These are phyloP conservation scores for Sclerotinia sclerotiorum DNA, from an alignment of 2,329 filamentous ascomycete species.

Conservation along the genomic window DNA sequence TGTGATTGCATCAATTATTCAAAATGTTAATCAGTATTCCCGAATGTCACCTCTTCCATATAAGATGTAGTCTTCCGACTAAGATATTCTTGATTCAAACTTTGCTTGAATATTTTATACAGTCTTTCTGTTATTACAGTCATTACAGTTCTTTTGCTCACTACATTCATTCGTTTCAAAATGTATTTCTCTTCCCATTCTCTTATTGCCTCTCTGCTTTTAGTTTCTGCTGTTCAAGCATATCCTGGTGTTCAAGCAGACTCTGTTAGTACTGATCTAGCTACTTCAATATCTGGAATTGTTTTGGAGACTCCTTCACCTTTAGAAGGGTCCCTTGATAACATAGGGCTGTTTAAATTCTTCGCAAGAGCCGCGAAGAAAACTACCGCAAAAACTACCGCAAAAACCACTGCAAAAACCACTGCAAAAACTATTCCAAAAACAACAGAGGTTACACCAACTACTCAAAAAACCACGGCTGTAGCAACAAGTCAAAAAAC, in stretches of 20 bases:
- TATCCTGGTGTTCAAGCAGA: constrained; percentile 9
- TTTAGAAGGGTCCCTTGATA: not conserved
- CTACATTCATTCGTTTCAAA: constrained; percentile 2
- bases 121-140: constrained; percentile 7
- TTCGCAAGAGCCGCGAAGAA: constrained; percentile 18
- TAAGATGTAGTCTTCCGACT: not conserved
- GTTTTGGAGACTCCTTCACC: not conserved
- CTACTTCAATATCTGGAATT: not conserved
- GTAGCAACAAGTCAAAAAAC: constrained; percentile 1
- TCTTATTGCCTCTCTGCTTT: constrained; percentile 8
- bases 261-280: not conserved
- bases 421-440: not conserved
- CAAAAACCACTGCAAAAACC: not conserved
- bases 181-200: constrained; percentile 13
- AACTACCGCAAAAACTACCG: not conserved
- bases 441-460: not conserved
- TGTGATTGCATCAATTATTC: not conserved
- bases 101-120: not conserved
- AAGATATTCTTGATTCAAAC: not conserved
- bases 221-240: constrained; percentile 13
- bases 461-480: not conserved
- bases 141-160: constrained; percentile 2
- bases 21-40: not conserved
- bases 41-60: not conserved
- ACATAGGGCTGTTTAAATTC: constrained; percentile 9